Percentiles rank a stretch among this genome's conserved stretches.
Evolutionary conservation across 176 grass and related monocot genomes (phyloP).

Genomic region (Carex pumila): DNA sequence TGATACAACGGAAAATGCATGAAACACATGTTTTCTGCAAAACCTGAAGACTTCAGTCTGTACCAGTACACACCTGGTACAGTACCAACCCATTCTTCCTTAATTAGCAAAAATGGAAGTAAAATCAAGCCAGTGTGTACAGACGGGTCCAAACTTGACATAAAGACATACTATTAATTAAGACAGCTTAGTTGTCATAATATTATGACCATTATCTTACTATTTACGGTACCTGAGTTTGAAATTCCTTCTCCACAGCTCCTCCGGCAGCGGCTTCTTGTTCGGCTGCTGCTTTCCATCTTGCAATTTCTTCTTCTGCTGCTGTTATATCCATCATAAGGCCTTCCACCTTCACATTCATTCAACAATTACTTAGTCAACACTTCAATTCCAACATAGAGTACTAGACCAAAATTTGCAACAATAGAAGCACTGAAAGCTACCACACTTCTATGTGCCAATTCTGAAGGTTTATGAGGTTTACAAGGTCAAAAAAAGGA

Average conservation of each 20-base stretch:
- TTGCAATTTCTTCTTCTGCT: constrained; percentile 93
- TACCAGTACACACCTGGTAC: no score
- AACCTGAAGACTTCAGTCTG: no score
- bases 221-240: constrained; percentile 51
- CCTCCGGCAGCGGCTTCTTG: constrained; percentile 84
- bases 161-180: no score
- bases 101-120: not conserved
- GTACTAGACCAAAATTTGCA: not conserved
- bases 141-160: not conserved
- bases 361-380: not conserved
- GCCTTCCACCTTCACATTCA: constrained; percentile 65
- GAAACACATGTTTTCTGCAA: no score
- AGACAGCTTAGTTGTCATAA: no score
- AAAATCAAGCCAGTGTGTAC: not conserved
- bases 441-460: no score
- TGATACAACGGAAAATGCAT: no score
- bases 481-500: no score
- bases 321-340: constrained; percentile 89
- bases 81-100: not conserved
- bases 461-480: no score
- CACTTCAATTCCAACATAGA: not conserved
- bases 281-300: constrained; percentile 95
- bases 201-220: no score
- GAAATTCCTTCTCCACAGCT: constrained; percentile 78
- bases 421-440: not conserved